Percentiles rank a stretch among this genome's conserved stretches.
These are phyloP conservation scores for Vitellaria paradoxa DNA, from an alignment of 179 eudicot species.

Conservation along the genomic window DNA sequence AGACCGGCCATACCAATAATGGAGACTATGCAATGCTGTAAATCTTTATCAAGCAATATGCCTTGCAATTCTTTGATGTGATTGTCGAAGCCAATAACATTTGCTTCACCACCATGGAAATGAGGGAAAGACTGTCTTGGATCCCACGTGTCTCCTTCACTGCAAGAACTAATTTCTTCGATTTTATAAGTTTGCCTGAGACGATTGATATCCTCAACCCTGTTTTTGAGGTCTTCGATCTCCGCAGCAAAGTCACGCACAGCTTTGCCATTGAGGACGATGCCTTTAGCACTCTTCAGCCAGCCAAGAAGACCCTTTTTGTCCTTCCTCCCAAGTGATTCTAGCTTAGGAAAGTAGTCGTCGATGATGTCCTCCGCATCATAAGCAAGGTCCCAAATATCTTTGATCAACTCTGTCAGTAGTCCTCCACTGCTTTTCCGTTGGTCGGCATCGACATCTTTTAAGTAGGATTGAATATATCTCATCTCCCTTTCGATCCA, in stretches of 20 bases:
- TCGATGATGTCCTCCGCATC: constrained; percentile 19
- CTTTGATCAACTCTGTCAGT: neutral
- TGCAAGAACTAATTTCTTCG: neutral
- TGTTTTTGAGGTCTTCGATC: neutral
- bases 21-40: neutral
- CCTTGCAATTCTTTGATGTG: neutral
- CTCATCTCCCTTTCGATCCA: constrained; percentile 17
- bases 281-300: neutral
- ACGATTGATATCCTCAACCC: neutral
- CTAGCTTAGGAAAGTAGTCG: constrained; percentile 7
- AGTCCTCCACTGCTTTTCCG: neutral
- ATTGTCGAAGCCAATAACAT: constrained; percentile 5
- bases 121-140: neutral
- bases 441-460: constrained; percentile 15
- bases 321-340: neutral
- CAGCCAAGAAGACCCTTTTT: neutral
- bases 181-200: neutral
- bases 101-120: neutral
- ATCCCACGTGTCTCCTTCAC: neutral
- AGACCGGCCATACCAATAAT: neutral
- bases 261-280: neutral
- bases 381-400: constrained; percentile 15
- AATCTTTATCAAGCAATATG: neutral
- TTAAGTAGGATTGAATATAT: constrained; percentile 12
- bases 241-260: neutral